Evolutionary conservation across 192 early-diverging fungal genomes (phyloP).

Genomic region (Phycomyces blakesleeanus): DNA sequence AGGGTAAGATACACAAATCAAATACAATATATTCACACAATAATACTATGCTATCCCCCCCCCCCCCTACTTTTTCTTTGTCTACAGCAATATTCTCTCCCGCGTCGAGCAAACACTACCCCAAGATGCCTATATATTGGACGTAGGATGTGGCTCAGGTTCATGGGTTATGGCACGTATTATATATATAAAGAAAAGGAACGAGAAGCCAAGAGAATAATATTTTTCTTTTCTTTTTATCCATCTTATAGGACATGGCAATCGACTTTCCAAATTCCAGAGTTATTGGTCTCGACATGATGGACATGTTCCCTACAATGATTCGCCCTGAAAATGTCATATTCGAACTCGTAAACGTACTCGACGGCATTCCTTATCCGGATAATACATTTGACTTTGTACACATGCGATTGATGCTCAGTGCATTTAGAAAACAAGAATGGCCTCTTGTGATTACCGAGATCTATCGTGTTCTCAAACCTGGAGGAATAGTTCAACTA

Average conservation of each 20-base stretch:
- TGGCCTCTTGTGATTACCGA: conserved; percentile 26
- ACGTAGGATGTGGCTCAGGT: conserved; percentile 41
- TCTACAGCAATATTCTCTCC: conserved; percentile 10
- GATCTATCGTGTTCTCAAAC: conserved; percentile 25
- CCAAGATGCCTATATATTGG: conserved; percentile 18
- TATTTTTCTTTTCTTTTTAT: too few relatives aligned
- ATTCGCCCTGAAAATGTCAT: conserved; percentile 36
- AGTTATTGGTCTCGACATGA: conserved; percentile 36
- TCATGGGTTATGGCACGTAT: conserved; percentile 32
- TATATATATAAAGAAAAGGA: too few relatives aligned
- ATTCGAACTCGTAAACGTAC: conserved; percentile 24
- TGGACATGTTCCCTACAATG: conserved; percentile 32
- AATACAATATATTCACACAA: neutral
- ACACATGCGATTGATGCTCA: conserved; percentile 27
- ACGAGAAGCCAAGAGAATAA: too few relatives aligned
- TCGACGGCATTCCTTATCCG: conserved; percentile 24
- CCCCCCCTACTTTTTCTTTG: neutral
- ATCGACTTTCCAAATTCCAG: conserved; percentile 25
- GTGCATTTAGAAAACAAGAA: conserved; percentile 16
- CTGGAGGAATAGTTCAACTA: conserved; percentile 25
- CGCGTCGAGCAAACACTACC: neutral
- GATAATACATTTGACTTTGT: conserved; percentile 37
- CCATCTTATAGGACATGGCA: conserved; percentile 32
- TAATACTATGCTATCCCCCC: neutral
- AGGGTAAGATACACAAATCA: conserved; percentile 1